A percentile compares a stretch with the other conserved stretches of the same genome.
phyloP scores from a whole-genome alignment of 768 basidiomycete genomes.

The Amanita polypyramis region DNA sequence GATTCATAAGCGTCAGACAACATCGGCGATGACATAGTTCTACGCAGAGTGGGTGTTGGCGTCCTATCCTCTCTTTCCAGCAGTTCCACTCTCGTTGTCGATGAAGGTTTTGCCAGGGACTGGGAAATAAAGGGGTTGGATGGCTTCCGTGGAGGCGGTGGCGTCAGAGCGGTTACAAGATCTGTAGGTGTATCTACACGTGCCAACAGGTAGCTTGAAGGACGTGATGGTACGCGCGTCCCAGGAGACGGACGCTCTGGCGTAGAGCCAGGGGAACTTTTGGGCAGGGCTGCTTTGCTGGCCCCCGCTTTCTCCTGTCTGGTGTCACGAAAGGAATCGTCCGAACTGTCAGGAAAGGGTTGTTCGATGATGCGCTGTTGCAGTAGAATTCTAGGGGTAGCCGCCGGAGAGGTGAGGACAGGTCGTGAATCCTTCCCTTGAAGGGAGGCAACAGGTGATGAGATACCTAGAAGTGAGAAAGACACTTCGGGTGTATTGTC shows the following conservation, averaged over 20 bases:
- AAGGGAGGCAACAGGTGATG: constrained; percentile 31
- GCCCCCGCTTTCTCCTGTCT: constrained; percentile 19
- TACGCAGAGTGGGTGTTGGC: constrained; percentile 24
- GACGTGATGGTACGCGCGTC: constrained; percentile 19
- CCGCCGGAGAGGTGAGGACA: constrained; percentile 13
- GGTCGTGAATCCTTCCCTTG: constrained; percentile 6
- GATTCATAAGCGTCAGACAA: constrained; percentile 34
- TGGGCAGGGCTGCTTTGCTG: constrained; percentile 18
- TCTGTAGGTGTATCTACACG: constrained; percentile 59
- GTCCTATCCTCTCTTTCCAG: neutral
- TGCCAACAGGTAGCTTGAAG: constrained; percentile 34
- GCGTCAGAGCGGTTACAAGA: constrained; percentile 50
- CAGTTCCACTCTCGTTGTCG: constrained; percentile 5
- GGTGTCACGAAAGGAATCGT: constrained; percentile 16
- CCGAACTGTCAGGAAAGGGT: constrained; percentile 29
- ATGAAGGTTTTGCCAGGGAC: constrained; percentile 44
- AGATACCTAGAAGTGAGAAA: constrained; percentile 29
- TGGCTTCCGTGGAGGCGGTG: constrained; percentile 49
- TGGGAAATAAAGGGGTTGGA: constrained; percentile 40
- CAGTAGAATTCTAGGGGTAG: constrained; percentile 15
- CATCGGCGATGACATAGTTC: constrained; percentile 43
- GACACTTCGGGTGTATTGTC: constrained; percentile 39
- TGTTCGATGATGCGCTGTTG: constrained; percentile 28
- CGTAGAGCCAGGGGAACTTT: constrained; percentile 16
- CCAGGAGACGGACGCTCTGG: constrained; percentile 15